phyloP scores from a whole-genome alignment of 768 basidiomycete species.

The Russula foetens region DNA sequence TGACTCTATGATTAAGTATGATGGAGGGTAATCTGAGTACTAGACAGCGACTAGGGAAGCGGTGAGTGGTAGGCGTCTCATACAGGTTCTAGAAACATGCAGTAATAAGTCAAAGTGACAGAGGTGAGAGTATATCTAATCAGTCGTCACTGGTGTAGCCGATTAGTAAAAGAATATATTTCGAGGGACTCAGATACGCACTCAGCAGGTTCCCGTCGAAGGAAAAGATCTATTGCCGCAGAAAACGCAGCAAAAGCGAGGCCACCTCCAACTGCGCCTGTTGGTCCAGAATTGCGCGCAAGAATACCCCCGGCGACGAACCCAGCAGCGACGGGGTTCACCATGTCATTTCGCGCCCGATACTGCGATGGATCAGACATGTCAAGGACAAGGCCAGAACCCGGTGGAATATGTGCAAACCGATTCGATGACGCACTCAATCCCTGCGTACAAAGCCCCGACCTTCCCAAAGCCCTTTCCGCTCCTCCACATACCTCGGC shows the following conservation, averaged over 20 bases:
- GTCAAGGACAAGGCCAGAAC: neutral
- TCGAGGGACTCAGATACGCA: constrained; percentile 28
- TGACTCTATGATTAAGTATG: neutral
- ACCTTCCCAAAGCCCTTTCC: constrained; percentile 94
- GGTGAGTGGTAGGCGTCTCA: neutral
- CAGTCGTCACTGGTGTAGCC: constrained; percentile 12
- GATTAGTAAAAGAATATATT: neutral
- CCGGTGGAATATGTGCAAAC: constrained; percentile 40
- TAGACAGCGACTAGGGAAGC: neutral
- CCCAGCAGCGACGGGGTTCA: constrained; percentile 81
- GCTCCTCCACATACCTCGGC: constrained; percentile 79
- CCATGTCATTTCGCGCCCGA: constrained; percentile 92
- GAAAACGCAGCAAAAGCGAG: constrained; percentile 92
- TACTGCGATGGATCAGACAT: constrained; percentile 45
- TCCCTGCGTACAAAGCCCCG: constrained; percentile 88
- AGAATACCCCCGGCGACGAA: constrained; percentile 85
- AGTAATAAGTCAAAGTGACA: neutral
- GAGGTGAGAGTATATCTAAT: neutral
- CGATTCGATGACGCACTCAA: constrained; percentile 92
- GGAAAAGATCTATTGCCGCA: constrained; percentile 78
- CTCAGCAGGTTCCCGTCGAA: constrained; percentile 77
- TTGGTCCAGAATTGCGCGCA: constrained; percentile 81
- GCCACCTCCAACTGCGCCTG: constrained; percentile 81
- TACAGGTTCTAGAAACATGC: constrained; percentile 7
- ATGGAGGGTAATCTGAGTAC: neutral